These are phyloP conservation scores for Xylaria sp. DNA, from an alignment of 2,329 filamentous ascomycete genomes.

Conservation along the genomic window DNA sequence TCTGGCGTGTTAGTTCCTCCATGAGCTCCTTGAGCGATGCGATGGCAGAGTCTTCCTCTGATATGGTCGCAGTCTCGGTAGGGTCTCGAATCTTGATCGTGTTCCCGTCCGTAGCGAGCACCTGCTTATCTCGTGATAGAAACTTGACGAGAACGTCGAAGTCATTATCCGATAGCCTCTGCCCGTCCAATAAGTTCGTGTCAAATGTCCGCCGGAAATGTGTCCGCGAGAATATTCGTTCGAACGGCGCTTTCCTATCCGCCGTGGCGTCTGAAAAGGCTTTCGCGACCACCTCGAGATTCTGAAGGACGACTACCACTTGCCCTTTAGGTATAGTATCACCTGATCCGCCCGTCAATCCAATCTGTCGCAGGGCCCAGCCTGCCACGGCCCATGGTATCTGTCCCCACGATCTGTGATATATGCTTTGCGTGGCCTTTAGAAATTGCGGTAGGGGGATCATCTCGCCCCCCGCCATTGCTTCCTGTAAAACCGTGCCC, in stretches of 20 bases:
- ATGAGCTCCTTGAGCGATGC: constrained; percentile 86
- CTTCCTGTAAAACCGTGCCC: constrained; percentile 80
- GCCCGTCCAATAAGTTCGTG: constrained; percentile 59
- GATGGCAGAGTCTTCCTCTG: constrained; percentile 82
- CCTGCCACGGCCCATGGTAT: constrained; percentile 76
- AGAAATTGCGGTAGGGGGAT: constrained; percentile 78
- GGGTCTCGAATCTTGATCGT: constrained; percentile 78
- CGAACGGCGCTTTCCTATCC: constrained; percentile 63
- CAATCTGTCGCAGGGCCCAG: constrained; percentile 80
- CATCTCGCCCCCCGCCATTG: constrained; percentile 74
- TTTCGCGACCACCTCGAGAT: constrained; percentile 69
- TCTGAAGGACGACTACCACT: constrained; percentile 74
- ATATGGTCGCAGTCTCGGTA: constrained; percentile 62
- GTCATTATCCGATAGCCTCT: constrained; percentile 70
- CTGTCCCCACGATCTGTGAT: constrained; percentile 74
- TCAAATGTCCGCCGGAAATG: constrained; percentile 72
- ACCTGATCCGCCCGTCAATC: constrained; percentile 60
- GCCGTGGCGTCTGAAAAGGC: constrained; percentile 60
- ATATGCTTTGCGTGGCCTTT: constrained; percentile 74
- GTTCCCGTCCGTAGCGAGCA: constrained; percentile 69
- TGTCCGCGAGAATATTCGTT: constrained; percentile 74
- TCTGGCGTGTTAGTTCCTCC: constrained; percentile 77
- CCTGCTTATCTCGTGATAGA: constrained; percentile 73
- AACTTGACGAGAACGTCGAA: constrained; percentile 76
- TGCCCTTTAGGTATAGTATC: constrained; percentile 70